Conservation (phyloP, 148 eudicot species). For the Polygonum maritimum region DNA sequence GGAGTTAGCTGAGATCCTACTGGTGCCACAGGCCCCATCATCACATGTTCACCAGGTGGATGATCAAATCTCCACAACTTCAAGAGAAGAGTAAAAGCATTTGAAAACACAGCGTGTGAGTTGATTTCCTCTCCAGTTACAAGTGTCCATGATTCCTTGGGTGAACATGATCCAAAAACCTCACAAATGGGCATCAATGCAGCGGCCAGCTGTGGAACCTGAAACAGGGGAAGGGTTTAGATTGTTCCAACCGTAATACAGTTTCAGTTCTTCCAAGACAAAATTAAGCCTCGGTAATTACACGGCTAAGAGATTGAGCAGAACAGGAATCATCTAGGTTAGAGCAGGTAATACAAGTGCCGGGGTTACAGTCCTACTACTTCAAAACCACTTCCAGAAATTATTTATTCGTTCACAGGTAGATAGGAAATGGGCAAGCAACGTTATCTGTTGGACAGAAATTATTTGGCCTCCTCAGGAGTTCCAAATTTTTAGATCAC, state of each 20-base stretch:
- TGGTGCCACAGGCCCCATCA: constrained; percentile 53
- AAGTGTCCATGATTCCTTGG: constrained; percentile 56
- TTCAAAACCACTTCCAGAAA: background rate
- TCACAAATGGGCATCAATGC: constrained; percentile 94
- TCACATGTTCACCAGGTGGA: constrained; percentile 67
- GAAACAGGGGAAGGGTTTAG: constrained; percentile 9
- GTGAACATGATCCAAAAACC: constrained; percentile 82
- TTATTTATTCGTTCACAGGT: background rate
- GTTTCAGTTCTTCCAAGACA: background rate
- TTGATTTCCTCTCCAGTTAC: constrained; percentile 65
- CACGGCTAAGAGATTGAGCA: background rate
- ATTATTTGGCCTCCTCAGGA: background rate
- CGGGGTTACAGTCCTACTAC: background rate
- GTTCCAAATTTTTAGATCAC: background rate
- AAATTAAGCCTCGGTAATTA: background rate
- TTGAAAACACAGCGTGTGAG: constrained; percentile 74
- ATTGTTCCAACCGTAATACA: background rate
- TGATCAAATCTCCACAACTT: constrained; percentile 80
- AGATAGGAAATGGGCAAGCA: background rate
- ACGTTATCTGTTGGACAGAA: background rate
- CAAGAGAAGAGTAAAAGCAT: constrained; percentile 84
- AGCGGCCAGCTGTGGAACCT: constrained; percentile 97
- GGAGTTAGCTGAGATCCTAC: constrained; percentile 71
- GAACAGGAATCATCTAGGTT: background rate
- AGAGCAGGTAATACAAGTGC: background rate